phyloP scores from a whole-genome alignment of 495 filamentous ascomycete species.

The Astrothelium subdiscretum region DNA sequence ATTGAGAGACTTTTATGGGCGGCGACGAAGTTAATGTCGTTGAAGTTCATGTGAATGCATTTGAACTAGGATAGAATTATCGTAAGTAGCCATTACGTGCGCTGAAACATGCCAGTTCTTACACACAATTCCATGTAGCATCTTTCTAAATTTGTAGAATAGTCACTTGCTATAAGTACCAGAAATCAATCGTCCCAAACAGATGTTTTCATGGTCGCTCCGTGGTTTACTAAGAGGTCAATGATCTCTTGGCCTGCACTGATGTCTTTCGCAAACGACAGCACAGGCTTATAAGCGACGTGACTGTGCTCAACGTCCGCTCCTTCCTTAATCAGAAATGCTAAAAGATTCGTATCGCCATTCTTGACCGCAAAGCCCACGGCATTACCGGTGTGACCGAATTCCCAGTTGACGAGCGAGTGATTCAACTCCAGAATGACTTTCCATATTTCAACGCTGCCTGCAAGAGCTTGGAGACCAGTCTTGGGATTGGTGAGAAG shows the following conservation, averaged over 20 bases:
- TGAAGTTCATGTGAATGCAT: too few species aligned
- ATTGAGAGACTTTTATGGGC: too few species aligned
- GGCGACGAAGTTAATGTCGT: too few species aligned
- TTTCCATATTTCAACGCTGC: background rate
- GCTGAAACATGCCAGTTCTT: too few species aligned
- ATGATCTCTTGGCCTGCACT: background rate
- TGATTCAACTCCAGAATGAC: background rate
- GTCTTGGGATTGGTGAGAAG: background rate
- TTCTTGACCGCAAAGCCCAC: background rate
- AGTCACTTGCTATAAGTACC: too few species aligned
- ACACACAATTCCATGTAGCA: too few species aligned
- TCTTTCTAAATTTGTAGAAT: too few species aligned
- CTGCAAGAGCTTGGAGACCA: background rate
- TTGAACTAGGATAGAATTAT: too few species aligned
- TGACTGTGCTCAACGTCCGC: background rate
- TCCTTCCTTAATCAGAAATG: background rate
- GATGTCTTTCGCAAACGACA: background rate
- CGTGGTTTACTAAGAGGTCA: background rate
- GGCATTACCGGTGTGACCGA: background rate
- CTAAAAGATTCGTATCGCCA: background rate
- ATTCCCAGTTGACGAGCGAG: background rate
- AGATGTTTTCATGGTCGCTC: background rate
- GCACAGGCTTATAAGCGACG: background rate
- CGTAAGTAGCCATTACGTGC: too few species aligned
- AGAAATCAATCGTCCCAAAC: background rate